Conservation (phyloP, 2,329 filamentous ascomycete species). For the Calonectria honghensis region DNA sequence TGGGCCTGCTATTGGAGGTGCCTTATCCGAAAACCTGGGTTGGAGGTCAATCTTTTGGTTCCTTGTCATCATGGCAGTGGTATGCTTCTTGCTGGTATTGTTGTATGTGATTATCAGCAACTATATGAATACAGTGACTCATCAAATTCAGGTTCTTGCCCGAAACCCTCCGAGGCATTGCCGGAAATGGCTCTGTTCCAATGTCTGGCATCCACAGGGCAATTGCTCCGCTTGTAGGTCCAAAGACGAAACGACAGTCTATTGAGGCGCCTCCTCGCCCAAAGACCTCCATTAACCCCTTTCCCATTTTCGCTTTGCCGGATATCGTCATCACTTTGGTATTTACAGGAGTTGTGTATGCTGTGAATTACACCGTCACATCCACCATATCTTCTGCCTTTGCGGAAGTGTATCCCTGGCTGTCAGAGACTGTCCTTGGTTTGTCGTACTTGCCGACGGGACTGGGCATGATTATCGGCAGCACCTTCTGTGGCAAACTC, state of each 20-base stretch:
- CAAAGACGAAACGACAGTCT: not conserved
- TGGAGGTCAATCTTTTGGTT: conserved; percentile 74
- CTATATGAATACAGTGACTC: not conserved
- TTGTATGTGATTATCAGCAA: conserved; percentile 44
- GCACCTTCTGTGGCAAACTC: conserved; percentile 60
- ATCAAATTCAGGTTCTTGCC: conserved; percentile 43
- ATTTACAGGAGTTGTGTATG: conserved; percentile 59
- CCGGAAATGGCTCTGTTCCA: conserved; percentile 30
- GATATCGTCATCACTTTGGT: conserved; percentile 57
- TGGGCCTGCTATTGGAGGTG: conserved; percentile 70
- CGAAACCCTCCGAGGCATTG: conserved; percentile 52
- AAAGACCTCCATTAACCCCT: conserved; percentile 52
- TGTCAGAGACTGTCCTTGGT: conserved; percentile 58
- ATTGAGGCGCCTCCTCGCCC: not conserved
- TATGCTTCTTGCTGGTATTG: conserved; percentile 60
- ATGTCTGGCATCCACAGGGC: conserved; percentile 28
- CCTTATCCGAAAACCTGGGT: conserved; percentile 66
- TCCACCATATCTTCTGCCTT: conserved; percentile 60
- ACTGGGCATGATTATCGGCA: conserved; percentile 68
- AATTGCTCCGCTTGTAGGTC: conserved; percentile 17
- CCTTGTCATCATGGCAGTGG: conserved; percentile 66
- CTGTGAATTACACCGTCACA: conserved; percentile 60
- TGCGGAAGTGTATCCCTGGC: conserved; percentile 52
- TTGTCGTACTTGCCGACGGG: conserved; percentile 48
- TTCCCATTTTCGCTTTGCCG: conserved; percentile 56